Evolutionary conservation across 140 eudicot genomes (phyloP).

Genomic region (Stevia rebaudiana): DNA sequence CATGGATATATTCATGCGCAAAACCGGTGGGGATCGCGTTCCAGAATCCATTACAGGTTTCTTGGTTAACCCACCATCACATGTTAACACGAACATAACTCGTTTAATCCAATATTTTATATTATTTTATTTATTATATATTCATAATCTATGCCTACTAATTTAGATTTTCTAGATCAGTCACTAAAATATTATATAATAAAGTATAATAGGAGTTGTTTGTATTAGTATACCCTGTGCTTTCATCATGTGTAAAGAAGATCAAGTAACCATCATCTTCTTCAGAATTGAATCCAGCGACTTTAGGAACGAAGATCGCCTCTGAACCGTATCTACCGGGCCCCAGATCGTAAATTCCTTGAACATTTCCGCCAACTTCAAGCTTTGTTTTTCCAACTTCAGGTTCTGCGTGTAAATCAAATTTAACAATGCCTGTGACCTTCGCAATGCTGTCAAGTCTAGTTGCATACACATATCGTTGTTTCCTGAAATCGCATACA

Average conservation of each 20-base stretch:
- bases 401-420: conserved; percentile 85
- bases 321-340: conserved; percentile 87
- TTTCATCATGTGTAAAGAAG: conserved; percentile 80
- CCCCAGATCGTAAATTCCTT: conserved; percentile 76
- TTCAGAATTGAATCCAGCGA: conserved; percentile 48
- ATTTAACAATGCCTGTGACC: conserved; percentile 74
- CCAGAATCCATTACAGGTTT: neutral
- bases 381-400: conserved; percentile 56
- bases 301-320: conserved; percentile 76
- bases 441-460: conserved; percentile 72
- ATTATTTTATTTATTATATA: too few species aligned
- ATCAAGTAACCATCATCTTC: conserved; percentile 99
- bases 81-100: neutral
- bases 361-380: conserved; percentile 87
- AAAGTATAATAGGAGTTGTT: neutral
- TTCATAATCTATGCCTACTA: too few species aligned
- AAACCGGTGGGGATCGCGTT: neutral
- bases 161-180: too few species aligned
- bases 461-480: conserved; percentile 79
- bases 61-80: neutral
- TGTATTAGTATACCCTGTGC: conserved; percentile 51
- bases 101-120: neutral
- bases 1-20: neutral
- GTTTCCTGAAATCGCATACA: conserved; percentile 58
- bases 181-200: too few species aligned